phyloP scores from a whole-genome alignment of 345 rosid species.

The Aethionema arabicum region DNA sequence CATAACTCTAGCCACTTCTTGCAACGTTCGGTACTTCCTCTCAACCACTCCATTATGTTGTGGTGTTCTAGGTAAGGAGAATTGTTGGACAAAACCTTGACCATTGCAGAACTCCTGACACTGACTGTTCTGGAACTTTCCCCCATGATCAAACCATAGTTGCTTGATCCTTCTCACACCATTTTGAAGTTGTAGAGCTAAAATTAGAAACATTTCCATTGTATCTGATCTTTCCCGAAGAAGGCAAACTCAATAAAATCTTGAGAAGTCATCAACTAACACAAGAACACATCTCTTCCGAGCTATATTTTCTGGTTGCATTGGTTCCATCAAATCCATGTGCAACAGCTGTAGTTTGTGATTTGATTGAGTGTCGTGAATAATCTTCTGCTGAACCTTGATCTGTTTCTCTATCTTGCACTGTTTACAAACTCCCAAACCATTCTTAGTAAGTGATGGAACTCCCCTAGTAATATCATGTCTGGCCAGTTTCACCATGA shows the following conservation, averaged over 20 bases:
- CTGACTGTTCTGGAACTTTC: too few relatives aligned
- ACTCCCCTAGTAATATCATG: too few relatives aligned
- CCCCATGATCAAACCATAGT: not conserved
- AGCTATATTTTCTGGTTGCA: not conserved
- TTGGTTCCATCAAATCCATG: not conserved
- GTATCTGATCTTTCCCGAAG: not conserved
- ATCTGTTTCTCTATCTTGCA: not conserved
- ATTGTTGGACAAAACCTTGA: too few relatives aligned
- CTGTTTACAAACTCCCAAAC: not conserved
- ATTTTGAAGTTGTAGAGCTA: not conserved
- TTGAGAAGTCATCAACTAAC: not conserved
- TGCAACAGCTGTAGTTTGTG: not conserved
- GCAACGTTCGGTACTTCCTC: too few relatives aligned
- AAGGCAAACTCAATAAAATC: not conserved
- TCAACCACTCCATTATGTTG: too few relatives aligned
- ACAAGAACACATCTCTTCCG: not conserved
- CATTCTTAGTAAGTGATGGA: too few relatives aligned
- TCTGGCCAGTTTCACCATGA: too few relatives aligned
- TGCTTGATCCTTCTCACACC: not conserved
- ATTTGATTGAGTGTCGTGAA: rapidly evolving
- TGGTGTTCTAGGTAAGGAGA: too few relatives aligned
- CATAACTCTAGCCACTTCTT: too few relatives aligned
- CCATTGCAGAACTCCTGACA: too few relatives aligned
- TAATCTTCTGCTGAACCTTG: not conserved
- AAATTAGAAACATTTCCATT: not conserved